phyloP scores from a whole-genome alignment of 352 stramenopile genomes.

The Globisporangium echinulatum region DNA sequence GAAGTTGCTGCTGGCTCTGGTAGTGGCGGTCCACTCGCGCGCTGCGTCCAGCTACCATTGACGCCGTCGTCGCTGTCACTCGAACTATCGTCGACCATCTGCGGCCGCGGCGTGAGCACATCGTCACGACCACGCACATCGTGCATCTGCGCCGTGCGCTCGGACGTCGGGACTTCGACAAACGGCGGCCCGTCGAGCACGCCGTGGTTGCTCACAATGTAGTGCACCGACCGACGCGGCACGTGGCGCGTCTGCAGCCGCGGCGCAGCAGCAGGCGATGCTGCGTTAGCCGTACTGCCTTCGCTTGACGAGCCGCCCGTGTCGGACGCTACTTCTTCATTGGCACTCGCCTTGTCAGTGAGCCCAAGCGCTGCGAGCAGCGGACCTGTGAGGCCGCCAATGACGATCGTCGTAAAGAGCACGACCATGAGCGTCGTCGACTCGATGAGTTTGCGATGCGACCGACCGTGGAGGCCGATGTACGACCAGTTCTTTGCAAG shows the following conservation, averaged over 20 bases:
- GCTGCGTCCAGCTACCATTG: slow-evolving; percentile 9
- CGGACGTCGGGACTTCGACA: slow-evolving; percentile 17
- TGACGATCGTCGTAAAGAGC: slow-evolving; percentile 80
- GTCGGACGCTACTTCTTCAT: slow-evolving; percentile 30
- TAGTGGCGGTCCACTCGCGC: slow-evolving; percentile 6
- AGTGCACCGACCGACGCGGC: slow-evolving; percentile 47
- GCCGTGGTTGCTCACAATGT: slow-evolving; percentile 35
- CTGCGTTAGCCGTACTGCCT: slow-evolving; percentile 9
- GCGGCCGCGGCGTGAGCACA: slow-evolving; percentile 55
- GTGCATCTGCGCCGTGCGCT: slow-evolving; percentile 13
- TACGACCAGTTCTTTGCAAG: slow-evolving; percentile 85
- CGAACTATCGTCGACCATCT: slow-evolving; percentile 52
- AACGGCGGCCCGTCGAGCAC: slow-evolving; percentile 12
- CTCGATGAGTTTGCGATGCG: slow-evolving; percentile 76
- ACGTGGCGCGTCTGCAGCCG: slow-evolving; percentile 21
- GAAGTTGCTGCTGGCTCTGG: slow-evolving; percentile 26
- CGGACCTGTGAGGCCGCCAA: slow-evolving; percentile 70
- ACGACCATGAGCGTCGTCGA: slow-evolving; percentile 86
- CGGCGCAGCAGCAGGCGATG: slow-evolving; percentile 19
- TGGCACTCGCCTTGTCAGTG: slow-evolving; percentile 15
- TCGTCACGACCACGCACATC: slow-evolving; percentile 26
- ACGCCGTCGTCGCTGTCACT: slow-evolving; percentile 40
- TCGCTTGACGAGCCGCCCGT: slow-evolving; percentile 16
- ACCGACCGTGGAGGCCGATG: slow-evolving; percentile 52
- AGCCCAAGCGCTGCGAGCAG: slow-evolving; percentile 51